Base-by-base conservation (phyloP, 805 yeast species). In the Metschnikowia santaceciliae region DNA sequence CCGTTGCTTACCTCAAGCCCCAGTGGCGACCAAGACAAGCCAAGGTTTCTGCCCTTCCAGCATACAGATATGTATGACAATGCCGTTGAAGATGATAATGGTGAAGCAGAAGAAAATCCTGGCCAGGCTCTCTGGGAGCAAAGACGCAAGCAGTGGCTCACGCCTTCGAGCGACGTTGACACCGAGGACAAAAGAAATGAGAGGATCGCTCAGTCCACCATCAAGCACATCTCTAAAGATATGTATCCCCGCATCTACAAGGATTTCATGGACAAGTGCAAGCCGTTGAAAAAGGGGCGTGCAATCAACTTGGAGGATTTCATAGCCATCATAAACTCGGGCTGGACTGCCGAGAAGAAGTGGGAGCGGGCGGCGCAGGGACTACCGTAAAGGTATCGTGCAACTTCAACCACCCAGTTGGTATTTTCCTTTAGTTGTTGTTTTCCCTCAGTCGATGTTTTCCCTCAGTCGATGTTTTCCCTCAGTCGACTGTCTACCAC, bases 301-400 rank as follows among this genome's bases (percentile, higher is more conserved):
- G 88, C 90, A 14, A 73, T 92, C 68, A 89, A 88, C 65, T 76
- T 92, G 59, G 75, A 73, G 51, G 96, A 90, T 64, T 81, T 87
- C 39, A 64, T 90, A 47, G 78, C 78, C 56, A 79, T 91, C 22
- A 78, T 91, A 39, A 83, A 88, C 60, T 80, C 86, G 3, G 97
- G 97, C 17, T 91, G 98, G 98, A 76, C 78, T 14, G 84, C 82
- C 53, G 82, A 82, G 20, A 89, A 84, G 46, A 80, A 82, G 57
- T 91, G 94, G 92, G 85, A 80, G 51, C 69, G 76, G 35, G 79
- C 79, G 3, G 75, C 76, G 4, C 62, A 60, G 32, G 77, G 77
- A 1, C 56, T 72, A 15, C 47, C 47, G 40, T 47, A 36, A 13
- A 26, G 13, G 5, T 4, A 8, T 17, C 37, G 39, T 19, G 14